Percentiles rank a stretch among this genome's conserved stretches.
phyloP scores from a whole-genome alignment of 2,329 filamentous ascomycete species.

The Coniochaeta prunicola region DNA sequence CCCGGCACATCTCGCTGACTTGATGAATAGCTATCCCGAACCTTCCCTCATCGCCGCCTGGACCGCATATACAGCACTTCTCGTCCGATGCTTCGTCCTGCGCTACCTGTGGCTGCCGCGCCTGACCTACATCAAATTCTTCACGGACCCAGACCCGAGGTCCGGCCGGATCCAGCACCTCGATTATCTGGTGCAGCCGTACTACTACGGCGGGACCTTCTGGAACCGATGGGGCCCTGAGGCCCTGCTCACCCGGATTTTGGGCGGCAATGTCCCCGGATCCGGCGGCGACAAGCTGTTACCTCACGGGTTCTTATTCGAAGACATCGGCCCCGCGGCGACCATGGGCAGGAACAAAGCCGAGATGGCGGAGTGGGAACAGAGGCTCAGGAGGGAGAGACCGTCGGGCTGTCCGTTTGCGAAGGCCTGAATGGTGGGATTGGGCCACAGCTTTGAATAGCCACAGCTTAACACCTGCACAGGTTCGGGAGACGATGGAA shows the following conservation, averaged over 20 bases:
- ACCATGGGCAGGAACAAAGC: slow-evolving; percentile 45
- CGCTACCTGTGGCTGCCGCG: slow-evolving; percentile 56
- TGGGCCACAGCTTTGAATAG: background rate
- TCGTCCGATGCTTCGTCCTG: slow-evolving; percentile 45
- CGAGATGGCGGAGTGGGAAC: slow-evolving; percentile 33
- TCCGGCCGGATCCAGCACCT: slow-evolving; percentile 43
- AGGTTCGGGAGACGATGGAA: no score
- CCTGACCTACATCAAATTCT: slow-evolving; percentile 26
- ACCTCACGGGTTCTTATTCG: slow-evolving; percentile 44
- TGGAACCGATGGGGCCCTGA: slow-evolving; percentile 56
- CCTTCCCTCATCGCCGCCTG: slow-evolving; percentile 28
- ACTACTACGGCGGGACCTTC: slow-evolving; percentile 52
- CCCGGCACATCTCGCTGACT: background rate
- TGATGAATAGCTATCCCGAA: slow-evolving; percentile 29
- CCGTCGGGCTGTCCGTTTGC: slow-evolving; percentile 40
- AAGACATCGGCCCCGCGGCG: slow-evolving; percentile 55
- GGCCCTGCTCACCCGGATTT: slow-evolving; percentile 37
- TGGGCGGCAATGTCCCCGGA: slow-evolving; percentile 39
- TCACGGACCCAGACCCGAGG: slow-evolving; percentile 42
- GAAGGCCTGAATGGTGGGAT: background rate
- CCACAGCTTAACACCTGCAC: no score
- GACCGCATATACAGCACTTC: slow-evolving; percentile 39
- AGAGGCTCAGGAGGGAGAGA: slow-evolving; percentile 26
- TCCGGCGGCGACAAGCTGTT: slow-evolving; percentile 26
- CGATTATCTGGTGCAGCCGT: slow-evolving; percentile 55